phyloP scores from a whole-genome alignment of 2,329 filamentous ascomycete genomes.

The Penicillium sp. region DNA sequence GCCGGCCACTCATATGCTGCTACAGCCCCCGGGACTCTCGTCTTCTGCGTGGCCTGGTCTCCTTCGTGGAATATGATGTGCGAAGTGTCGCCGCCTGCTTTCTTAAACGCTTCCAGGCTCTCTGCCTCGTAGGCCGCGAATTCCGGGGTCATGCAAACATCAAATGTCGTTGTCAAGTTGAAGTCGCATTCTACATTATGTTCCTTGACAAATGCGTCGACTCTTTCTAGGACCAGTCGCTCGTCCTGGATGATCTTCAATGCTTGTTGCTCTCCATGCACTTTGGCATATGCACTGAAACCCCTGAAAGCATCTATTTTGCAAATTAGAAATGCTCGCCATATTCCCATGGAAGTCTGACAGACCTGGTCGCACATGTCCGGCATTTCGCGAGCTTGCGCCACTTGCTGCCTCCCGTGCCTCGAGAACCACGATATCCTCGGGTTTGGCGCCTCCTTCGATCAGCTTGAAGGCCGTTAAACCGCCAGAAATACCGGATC shows the following conservation, averaged over 20 bases:
- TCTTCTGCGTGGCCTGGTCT: slow-evolving; percentile 33
- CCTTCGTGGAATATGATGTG: slow-evolving; percentile 36
- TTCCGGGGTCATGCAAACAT: slow-evolving; percentile 43
- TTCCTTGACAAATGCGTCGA: slow-evolving; percentile 37
- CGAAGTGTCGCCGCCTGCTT: slow-evolving; percentile 40
- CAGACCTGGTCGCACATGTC: slow-evolving; percentile 20
- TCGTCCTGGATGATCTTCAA: slow-evolving; percentile 42
- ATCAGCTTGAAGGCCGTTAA: slow-evolving; percentile 16
- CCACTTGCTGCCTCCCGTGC: slow-evolving; percentile 20
- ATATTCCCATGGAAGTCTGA: neutral
- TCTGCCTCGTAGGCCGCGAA: slow-evolving; percentile 41
- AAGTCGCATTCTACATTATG: slow-evolving; percentile 42
- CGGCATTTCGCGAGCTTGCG: slow-evolving; percentile 20
- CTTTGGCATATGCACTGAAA: slow-evolving; percentile 37
- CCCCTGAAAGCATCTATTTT: slow-evolving; percentile 41
- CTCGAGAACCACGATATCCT: slow-evolving; percentile 18
- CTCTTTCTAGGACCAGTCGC: slow-evolving; percentile 33
- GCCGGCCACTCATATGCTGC: slow-evolving; percentile 47
- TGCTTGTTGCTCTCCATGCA: slow-evolving; percentile 40
- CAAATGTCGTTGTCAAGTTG: slow-evolving; percentile 40
- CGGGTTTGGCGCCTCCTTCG: slow-evolving; percentile 9
- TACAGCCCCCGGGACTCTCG: slow-evolving; percentile 32
- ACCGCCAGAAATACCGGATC: slow-evolving; percentile 17
- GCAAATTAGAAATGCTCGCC: neutral
- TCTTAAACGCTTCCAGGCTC: slow-evolving; percentile 33